Base-by-base conservation (phyloP, 176 grass and related monocot species). In the Elymus sibiricus region DNA sequence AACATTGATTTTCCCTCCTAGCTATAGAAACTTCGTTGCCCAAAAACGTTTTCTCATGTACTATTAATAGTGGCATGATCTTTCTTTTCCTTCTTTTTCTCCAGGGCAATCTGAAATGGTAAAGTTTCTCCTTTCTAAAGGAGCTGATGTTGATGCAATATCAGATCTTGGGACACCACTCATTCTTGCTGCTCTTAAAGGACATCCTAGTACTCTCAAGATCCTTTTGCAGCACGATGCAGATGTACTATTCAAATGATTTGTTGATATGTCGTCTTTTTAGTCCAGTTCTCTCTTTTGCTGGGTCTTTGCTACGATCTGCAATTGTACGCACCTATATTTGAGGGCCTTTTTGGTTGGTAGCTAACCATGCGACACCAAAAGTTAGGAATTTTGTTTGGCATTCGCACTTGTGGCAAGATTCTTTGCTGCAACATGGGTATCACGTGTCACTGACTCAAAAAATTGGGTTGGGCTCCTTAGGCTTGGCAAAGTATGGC, bases 111-210 rank as follows among this genome's bases (percentile, higher is more conserved):
- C 58, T 78, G 80, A 88, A 79, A 78, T 79, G 81, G 37, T 27
- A 65, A 56, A 84, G 27, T 82, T 85, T 58, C 81, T 91, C 14
- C 75, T 87, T 56, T 87, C 89, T 91, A 88, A 74, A 88, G 89
- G 89, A 84, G 76, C 16, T 65, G 42, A 34, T 74, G 34, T 65
- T 70, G 76, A 91, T 84, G 65, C 60, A 55, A 24, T 67, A 65
- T 73, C 85, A 80, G 0, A 0, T 15, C 17, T 25, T 32, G 59
- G 86, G 67, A 88, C 67, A 42, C 89, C 89, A 80, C 26, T 91
- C 67, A 7, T 12, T 64, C 28, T 84, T 65, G 64, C 89, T 79
- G 61, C 89, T 66, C 26, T 2, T 47, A 79, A 38, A 88, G 64
- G 71, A 74, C 46, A 87, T 66, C 37, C 76, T 79, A 61, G 40